Evolutionary conservation across 495 filamentous ascomycete species (phyloP).

Genomic region (Lepraria neglecta): DNA sequence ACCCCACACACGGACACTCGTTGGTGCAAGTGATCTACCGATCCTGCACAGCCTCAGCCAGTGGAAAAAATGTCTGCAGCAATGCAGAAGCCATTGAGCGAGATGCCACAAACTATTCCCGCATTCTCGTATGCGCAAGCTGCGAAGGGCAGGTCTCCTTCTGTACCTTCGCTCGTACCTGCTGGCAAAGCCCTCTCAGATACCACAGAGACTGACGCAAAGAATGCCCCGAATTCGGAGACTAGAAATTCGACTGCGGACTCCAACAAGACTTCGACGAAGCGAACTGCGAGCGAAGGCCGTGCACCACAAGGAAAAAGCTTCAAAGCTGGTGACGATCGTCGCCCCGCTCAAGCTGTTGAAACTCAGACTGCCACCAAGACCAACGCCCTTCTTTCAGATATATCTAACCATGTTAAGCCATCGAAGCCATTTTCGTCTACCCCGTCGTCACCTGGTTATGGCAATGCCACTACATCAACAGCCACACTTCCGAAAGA

Average conservation of each 20-base stretch:
- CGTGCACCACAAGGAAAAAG: conserved; percentile 21
- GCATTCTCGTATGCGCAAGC: conserved; percentile 93
- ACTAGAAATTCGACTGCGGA: conserved; percentile 17
- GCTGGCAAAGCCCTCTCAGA: conserved; percentile 36
- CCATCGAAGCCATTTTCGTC: conserved; percentile 41
- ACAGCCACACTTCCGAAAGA: conserved; percentile 64
- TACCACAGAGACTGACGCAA: conserved; percentile 31
- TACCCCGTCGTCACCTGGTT: conserved; percentile 59
- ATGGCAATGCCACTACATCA: conserved; percentile 57
- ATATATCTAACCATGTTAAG: conserved; percentile 31
- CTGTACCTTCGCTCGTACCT: conserved; percentile 32
- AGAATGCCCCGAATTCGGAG: conserved; percentile 20
- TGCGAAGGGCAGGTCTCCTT: conserved; percentile 63
- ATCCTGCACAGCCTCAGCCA: conserved; percentile 2
- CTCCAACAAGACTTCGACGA: conserved; percentile 19
- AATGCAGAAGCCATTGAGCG: conserved; percentile 21
- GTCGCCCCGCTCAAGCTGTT: neutral
- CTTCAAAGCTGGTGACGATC: neutral
- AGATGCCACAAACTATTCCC: conserved; percentile 23
- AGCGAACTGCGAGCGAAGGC: conserved; percentile 27
- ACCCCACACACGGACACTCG: neutral
- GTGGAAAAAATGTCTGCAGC: conserved; percentile 23
- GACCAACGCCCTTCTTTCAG: conserved; percentile 24
- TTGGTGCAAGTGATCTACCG: neutral
- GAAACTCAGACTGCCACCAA: neutral